phyloP scores from a whole-genome alignment of 257 asterid genomes.

The Nicotiana otophora region DNA sequence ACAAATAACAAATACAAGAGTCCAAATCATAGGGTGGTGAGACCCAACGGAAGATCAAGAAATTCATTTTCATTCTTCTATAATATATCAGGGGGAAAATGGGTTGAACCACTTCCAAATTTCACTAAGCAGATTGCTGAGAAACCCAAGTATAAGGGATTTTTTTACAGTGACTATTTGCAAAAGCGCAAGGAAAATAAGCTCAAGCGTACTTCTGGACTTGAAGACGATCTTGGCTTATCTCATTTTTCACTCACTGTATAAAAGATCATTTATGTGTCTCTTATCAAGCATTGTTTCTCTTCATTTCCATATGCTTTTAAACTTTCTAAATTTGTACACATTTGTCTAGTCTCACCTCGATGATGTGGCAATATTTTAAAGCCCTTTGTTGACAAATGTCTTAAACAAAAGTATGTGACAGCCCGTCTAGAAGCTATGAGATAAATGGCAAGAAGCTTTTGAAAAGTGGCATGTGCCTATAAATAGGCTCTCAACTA shows the following conservation, averaged over 20 bases:
- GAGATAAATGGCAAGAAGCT: no score
- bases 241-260: conserved; percentile 5
- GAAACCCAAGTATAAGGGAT: conserved; percentile 38
- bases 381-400: no score
- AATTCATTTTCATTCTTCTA: conserved; percentile 46
- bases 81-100: conserved; percentile 32
- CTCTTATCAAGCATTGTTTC: not conserved
- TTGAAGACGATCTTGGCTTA: conserved; percentile 26
- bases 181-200: conserved; percentile 38
- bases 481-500: no score
- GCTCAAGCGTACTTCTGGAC: conserved; percentile 39
- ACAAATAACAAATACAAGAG: conserved; percentile 45
- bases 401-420: no score
- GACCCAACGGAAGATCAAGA: conserved; percentile 33
- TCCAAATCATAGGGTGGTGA: conserved; percentile 47
- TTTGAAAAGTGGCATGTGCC: no score
- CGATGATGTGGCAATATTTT: no score
- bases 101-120: conserved; percentile 49
- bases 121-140: conserved; percentile 35
- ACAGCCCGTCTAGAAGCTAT: no score
- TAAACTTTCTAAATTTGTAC: not conserved
- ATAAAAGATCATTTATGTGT: not conserved
- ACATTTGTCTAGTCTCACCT: not conserved
- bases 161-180: conserved; percentile 34
- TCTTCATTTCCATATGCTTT: not conserved